Evolutionary conservation across 1,139 yeast genomes (phyloP), one percentile per base, ranked within the genome.

Genomic region (Magnusiomyces tetraspermus): DNA sequence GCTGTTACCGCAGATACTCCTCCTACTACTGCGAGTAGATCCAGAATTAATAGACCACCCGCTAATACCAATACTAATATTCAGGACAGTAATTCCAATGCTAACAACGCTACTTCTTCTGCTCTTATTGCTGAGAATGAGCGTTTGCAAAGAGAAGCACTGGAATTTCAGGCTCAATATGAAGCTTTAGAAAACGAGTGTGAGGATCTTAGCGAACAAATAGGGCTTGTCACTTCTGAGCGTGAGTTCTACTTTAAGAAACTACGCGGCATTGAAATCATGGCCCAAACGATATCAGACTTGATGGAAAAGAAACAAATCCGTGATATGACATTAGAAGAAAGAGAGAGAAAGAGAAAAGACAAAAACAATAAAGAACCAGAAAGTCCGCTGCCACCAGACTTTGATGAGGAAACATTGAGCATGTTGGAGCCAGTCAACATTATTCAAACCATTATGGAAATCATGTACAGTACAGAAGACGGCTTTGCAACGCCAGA

Each of bases 241-340:
- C 78, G 97, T 56, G 85, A 87, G 64, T 89, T 92, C 63, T 92
- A 92, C 68, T 92, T 87, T 69, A 83, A 85, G 62, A 92, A 92
- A 69, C 74, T 92, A 52, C 78, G 96, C 57, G 95, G 85, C 56
- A 86, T 92, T 56, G 98, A 92, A 68, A 80, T 88, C 36, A 70
- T 90, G 51, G 78, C 85, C 23, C 89, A 85, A 63, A 77, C 82
- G 37, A 77, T 85, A 17, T 77, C 76, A 53, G 85, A 80, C 47
- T 61, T 77, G 40, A 73, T 70, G 44, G 72, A 71, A 40, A 67
- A 65, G 13, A 70, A 68, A 51, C 67, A 66, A 17, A 38, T 42
- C 44, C 28, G 11, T 24, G 51, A 22, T 11, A 11, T n/a, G n/a
- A n/a, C n/a, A n/a, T n/a, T n/a, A n/a, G n/a, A n/a, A n/a, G n/a